phyloP scores from a whole-genome alignment of 23 red algal species.

The Pyropia haitanensis region DNA sequence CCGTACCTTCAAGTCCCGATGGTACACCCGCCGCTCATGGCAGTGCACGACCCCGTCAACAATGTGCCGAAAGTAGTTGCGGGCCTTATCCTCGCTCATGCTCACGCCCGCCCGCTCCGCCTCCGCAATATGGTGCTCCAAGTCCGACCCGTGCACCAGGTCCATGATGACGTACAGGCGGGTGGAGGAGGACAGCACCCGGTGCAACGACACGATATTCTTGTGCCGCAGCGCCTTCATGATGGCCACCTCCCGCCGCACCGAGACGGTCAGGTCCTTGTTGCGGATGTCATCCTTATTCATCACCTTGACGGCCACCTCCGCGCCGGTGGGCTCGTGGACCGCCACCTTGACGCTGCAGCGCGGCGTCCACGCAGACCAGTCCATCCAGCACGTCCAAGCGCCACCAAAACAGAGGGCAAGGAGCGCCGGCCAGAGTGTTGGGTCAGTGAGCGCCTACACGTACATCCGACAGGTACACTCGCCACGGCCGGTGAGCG shows the following conservation, averaged over 20 bases:
- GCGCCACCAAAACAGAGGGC: not conserved
- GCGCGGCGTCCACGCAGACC: not conserved
- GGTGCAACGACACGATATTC: conserved; percentile 79
- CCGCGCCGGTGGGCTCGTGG: conserved; percentile 51
- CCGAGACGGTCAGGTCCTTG: conserved; percentile 71
- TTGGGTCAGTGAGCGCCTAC: not conserved
- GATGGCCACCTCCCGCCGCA: conserved; percentile 91
- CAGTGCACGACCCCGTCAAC: conserved; percentile 95
- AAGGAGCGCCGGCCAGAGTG: not conserved
- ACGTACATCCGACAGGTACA: not conserved
- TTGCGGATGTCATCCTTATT: conserved; percentile 74
- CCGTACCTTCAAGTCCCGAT: conserved; percentile 76
- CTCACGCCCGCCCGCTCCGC: not conserved
- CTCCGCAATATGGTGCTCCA: conserved; percentile 67
- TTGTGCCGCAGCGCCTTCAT: conserved; percentile 94
- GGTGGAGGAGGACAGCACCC: conserved; percentile 77
- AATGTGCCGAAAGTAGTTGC: conserved; percentile 91
- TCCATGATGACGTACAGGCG: conserved; percentile 94
- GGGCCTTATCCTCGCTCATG: conserved; percentile 38
- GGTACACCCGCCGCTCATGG: conserved; percentile 84
- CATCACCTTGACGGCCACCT: conserved; percentile 64
- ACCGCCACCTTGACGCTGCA: conserved; percentile 70
- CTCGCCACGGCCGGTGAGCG: too few relatives aligned
- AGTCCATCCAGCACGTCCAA: not conserved
- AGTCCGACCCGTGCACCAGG: conserved; percentile 86